Evolutionary conservation across 1,284 basidiomycete species (phyloP).

Genomic region (Kalmanozyma brasiliensis): DNA sequence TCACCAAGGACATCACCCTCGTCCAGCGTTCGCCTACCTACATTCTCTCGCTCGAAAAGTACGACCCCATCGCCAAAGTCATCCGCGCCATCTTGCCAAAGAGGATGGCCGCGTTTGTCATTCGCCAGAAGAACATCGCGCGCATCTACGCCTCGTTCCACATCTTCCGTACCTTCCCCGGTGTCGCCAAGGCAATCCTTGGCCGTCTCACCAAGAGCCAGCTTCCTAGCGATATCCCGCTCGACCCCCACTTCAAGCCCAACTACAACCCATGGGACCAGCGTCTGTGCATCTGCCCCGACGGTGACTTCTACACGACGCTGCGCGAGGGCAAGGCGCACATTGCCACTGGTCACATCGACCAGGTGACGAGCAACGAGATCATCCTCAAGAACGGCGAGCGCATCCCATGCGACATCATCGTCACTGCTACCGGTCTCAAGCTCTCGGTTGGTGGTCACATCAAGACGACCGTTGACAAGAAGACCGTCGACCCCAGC

Average conservation of each 20-base stretch:
- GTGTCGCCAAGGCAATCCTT: constrained; percentile 46
- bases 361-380: constrained; percentile 54
- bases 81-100: constrained; percentile 57
- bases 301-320: constrained; percentile 66
- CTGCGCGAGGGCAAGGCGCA: constrained; percentile 62
- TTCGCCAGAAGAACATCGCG: constrained; percentile 54
- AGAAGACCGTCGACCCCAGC: constrained; percentile 32
- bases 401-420: constrained; percentile 63
- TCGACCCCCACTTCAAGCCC: constrained; percentile 68
- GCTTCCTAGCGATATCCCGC: constrained; percentile 56
- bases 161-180: constrained; percentile 63
- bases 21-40: constrained; percentile 67
- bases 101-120: constrained; percentile 32
- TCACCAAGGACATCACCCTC: constrained; percentile 61
- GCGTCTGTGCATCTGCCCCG: constrained; percentile 64
- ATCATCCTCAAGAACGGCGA: constrained; percentile 61
- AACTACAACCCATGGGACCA: constrained; percentile 68
- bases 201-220: constrained; percentile 39
- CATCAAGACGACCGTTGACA: constrained; percentile 55
- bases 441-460: constrained; percentile 62
- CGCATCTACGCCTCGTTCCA: constrained; percentile 62
- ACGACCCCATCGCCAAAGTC: constrained; percentile 52
- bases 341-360: constrained; percentile 66
- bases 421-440: constrained; percentile 67
- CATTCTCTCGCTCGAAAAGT: constrained; percentile 58